phyloP scores from a whole-genome alignment of 1,284 basidiomycete genomes.

The Malassezia sympodialis region DNA sequence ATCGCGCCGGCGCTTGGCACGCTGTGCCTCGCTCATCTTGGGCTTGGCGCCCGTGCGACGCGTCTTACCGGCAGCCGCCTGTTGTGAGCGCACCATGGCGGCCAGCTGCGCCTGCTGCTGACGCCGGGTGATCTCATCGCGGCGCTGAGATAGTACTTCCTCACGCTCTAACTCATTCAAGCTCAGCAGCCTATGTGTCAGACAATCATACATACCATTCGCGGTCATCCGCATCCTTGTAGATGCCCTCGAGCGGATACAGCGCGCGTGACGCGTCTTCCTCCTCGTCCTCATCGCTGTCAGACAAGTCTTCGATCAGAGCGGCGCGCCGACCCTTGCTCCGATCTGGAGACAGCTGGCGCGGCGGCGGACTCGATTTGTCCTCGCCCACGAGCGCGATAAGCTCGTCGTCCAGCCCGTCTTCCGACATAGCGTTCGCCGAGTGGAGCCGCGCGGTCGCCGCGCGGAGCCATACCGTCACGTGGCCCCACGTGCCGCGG shows the following conservation, averaged over 20 bases:
- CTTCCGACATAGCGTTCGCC: slow-evolving; percentile 30
- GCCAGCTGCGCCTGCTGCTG: slow-evolving; percentile 65
- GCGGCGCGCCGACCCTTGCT: slow-evolving; percentile 25
- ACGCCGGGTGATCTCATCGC: slow-evolving; percentile 68
- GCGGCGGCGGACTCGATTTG: slow-evolving; percentile 56
- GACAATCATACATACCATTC: slow-evolving; percentile 56
- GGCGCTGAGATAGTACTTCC: slow-evolving; percentile 65
- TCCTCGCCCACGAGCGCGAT: slow-evolving; percentile 60
- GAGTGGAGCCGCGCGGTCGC: not conserved
- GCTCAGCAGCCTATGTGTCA: slow-evolving; percentile 57
- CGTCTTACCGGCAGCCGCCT: slow-evolving; percentile 47
- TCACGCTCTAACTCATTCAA: slow-evolving; percentile 83
- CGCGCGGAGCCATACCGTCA: not conserved
- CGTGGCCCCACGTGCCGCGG: slow-evolving; percentile 14
- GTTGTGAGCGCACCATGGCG: slow-evolving; percentile 62
- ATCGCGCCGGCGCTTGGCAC: slow-evolving; percentile 9
- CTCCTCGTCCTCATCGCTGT: slow-evolving; percentile 20
- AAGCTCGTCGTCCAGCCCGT: slow-evolving; percentile 59
- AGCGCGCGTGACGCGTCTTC: slow-evolving; percentile 23
- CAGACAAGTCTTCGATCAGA: slow-evolving; percentile 27
- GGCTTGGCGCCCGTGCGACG: slow-evolving; percentile 12
- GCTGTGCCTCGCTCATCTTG: slow-evolving; percentile 10
- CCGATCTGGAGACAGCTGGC: slow-evolving; percentile 48
- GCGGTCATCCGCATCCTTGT: slow-evolving; percentile 69
- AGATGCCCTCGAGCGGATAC: slow-evolving; percentile 83